Evolutionary conservation across 768 basidiomycete genomes (phyloP).

Genomic region (Russula sp.): DNA sequence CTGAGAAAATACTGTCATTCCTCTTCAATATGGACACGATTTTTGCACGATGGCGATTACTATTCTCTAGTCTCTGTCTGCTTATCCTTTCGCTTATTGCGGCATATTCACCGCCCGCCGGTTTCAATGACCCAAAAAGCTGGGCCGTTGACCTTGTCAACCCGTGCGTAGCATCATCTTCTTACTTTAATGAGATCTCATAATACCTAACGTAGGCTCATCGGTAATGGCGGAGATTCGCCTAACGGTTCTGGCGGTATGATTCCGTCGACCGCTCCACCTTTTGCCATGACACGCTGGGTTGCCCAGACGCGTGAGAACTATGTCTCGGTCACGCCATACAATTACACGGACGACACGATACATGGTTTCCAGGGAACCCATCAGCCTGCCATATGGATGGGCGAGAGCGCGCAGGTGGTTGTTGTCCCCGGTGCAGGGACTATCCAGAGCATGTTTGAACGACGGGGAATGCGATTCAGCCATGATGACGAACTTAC

Average conservation of each 20-base stretch:
- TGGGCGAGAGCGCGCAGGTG: constrained; percentile 71
- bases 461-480: constrained; percentile 37
- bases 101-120: constrained; percentile 9
- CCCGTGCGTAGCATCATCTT: constrained; percentile 33
- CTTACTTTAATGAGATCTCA: neutral
- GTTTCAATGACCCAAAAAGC: constrained; percentile 31
- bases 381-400: constrained; percentile 85
- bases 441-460: constrained; percentile 47
- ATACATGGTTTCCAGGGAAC: constrained; percentile 78
- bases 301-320: constrained; percentile 74
- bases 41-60: neutral
- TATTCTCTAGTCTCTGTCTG: neutral
- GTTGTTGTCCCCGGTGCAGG: constrained; percentile 54
- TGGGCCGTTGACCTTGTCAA: constrained; percentile 42
- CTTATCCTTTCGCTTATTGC: constrained; percentile 8
- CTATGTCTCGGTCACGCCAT: constrained; percentile 68
- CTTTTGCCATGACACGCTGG: constrained; percentile 85
- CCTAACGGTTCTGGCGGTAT: constrained; percentile 71
- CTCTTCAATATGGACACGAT: neutral
- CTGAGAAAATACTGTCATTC: no score
- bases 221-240: constrained; percentile 66
- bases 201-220: constrained; percentile 36
- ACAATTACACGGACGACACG: constrained; percentile 52
- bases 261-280: constrained; percentile 72
- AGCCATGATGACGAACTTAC: neutral